Conservation (phyloP, 2,329 filamentous ascomycete species). For the Scytalidium sp. region DNA sequence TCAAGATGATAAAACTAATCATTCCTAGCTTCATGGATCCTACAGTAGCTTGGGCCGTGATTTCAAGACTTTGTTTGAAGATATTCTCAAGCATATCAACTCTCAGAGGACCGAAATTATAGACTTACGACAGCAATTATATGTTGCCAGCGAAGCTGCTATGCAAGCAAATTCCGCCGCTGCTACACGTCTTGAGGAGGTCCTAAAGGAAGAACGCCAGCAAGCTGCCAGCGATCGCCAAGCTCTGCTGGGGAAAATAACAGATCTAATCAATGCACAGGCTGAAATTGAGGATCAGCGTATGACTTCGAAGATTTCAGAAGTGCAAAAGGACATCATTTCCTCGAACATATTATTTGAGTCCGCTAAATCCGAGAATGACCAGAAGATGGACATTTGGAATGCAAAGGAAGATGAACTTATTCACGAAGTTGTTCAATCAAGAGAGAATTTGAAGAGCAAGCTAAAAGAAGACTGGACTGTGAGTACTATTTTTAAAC, state of each 20-base stretch:
- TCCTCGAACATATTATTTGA: conserved; percentile 64
- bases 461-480: conserved; percentile 87
- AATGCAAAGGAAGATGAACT: conserved; percentile 64
- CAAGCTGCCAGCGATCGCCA: conserved; percentile 72
- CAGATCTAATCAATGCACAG: conserved; percentile 70
- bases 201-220: conserved; percentile 72
- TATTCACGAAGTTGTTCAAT: conserved; percentile 67
- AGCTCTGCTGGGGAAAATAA: conserved; percentile 72
- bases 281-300: conserved; percentile 71
- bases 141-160: conserved; percentile 65
- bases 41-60: conserved; percentile 82
- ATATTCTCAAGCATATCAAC: conserved; percentile 70
- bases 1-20: conserved; percentile 15
- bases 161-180: conserved; percentile 66
- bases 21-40: conserved; percentile 70
- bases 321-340: conserved; percentile 62
- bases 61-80: conserved; percentile 82
- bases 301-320: conserved; percentile 59
- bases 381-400: conserved; percentile 73
- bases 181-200: conserved; percentile 63
- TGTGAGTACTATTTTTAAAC: conserved; percentile 44
- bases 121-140: conserved; percentile 67
- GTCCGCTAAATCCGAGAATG: conserved; percentile 62
- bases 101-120: conserved; percentile 77
- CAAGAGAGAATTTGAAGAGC: conserved; percentile 73